phyloP scores from a whole-genome alignment of 2,329 filamentous ascomycete species.

The Nemania bipapillata region DNA sequence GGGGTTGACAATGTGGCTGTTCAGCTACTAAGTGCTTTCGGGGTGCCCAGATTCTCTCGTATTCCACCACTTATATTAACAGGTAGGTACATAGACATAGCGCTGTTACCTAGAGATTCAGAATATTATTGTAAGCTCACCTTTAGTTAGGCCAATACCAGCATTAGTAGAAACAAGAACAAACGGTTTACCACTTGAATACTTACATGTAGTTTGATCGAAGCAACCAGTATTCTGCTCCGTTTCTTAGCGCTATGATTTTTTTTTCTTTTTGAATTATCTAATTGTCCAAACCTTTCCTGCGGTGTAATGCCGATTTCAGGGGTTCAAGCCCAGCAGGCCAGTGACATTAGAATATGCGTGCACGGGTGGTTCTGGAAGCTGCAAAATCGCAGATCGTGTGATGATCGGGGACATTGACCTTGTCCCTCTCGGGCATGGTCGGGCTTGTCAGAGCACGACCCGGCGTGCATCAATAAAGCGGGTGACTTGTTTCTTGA shows the following conservation, averaged over 20 bases:
- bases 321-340: constrained; percentile 20
- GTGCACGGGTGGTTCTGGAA: constrained; percentile 37
- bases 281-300: constrained; percentile 9
- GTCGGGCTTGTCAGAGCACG: constrained; percentile 27
- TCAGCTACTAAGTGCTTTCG: not conserved
- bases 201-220: not conserved
- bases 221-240: not conserved
- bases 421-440: constrained; percentile 38
- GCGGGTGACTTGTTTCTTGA: constrained; percentile 34
- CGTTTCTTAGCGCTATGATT: not conserved
- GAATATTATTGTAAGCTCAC: not conserved
- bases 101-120: not conserved
- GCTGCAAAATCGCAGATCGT: constrained; percentile 40
- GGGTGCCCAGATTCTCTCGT: not conserved
- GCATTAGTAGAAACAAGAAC: not conserved
- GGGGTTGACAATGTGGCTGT: not conserved
- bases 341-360: constrained; percentile 28
- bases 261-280: constrained; percentile 29
- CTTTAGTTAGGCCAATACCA: not conserved
- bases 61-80: not conserved
- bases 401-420: constrained; percentile 34
- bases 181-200: not conserved
- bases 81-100: not conserved
- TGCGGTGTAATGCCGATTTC: constrained; percentile 10
- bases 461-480: constrained; percentile 31